Evolutionary conservation across 768 basidiomycete genomes (phyloP).

Genomic region (Lactifluus subvellereus): DNA sequence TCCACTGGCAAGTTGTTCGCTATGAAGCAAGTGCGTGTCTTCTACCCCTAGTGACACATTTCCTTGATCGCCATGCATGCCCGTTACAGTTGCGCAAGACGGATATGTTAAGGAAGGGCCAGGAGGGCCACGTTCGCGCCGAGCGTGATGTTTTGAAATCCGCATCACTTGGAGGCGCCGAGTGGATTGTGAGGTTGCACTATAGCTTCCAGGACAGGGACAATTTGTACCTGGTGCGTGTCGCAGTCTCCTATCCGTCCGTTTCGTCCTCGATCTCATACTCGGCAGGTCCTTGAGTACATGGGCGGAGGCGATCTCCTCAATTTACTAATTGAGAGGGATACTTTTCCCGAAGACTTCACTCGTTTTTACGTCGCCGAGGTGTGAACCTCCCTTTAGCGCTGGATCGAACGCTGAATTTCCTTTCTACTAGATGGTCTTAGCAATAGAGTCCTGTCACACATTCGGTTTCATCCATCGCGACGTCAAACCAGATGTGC

Average conservation of each 20-base stretch:
- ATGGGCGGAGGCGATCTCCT: conserved; percentile 97
- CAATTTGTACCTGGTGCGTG: conserved; percentile 83
- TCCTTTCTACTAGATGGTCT: conserved; percentile 62
- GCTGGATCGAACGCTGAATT: conserved; percentile 6
- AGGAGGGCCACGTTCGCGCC: conserved; percentile 95
- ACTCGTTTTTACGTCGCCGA: conserved; percentile 93
- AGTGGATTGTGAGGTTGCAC: conserved; percentile 91
- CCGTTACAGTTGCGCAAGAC: conserved; percentile 65
- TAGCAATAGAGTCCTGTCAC: conserved; percentile 90
- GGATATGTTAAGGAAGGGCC: conserved; percentile 93
- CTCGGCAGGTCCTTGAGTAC: conserved; percentile 75
- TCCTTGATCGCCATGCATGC: conserved; percentile 17
- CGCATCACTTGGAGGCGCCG: conserved; percentile 72
- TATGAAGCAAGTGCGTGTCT: conserved; percentile 80
- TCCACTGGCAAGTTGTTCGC: conserved; percentile 77
- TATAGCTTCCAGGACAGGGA: conserved; percentile 97
- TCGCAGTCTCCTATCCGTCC: conserved; percentile 18
- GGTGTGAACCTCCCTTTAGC: conserved; percentile 39
- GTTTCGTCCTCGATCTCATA: conserved; percentile 45
- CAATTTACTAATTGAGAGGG: conserved; percentile 89
- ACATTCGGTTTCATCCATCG: conserved; percentile 95
- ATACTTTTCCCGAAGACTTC: conserved; percentile 87
- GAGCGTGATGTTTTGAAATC: conserved; percentile 92
- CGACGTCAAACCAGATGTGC: conserved; percentile 92
- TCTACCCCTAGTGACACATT: conserved; percentile 23